Conservation (phyloP, 2,329 filamentous ascomycete genomes). For the Penicillium oxalicum region DNA sequence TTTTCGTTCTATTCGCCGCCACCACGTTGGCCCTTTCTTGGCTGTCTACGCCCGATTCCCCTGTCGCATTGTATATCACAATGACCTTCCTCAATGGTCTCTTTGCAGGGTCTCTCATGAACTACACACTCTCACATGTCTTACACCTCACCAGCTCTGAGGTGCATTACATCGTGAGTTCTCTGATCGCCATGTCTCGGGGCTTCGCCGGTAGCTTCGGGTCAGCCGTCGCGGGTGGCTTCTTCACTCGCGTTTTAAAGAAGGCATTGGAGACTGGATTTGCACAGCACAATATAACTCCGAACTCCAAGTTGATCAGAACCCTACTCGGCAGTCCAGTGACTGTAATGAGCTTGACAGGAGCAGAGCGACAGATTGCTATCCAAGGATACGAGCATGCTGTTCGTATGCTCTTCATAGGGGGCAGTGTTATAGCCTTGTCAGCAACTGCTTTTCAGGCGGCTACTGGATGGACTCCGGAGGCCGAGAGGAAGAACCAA, state of each 20-base stretch:
- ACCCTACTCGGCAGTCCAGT: slow-evolving; percentile 55
- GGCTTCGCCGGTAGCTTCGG: slow-evolving; percentile 79
- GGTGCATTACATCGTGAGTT: slow-evolving; percentile 69
- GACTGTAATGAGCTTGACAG: slow-evolving; percentile 46
- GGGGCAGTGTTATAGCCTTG: slow-evolving; percentile 46
- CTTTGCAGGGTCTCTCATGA: slow-evolving; percentile 64
- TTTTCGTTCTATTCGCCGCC: slow-evolving; percentile 57
- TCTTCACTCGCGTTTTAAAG: slow-evolving; percentile 61
- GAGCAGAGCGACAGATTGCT: slow-evolving; percentile 48
- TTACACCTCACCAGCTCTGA: slow-evolving; percentile 63
- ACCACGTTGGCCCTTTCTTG: slow-evolving; percentile 54
- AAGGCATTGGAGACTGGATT: slow-evolving; percentile 55
- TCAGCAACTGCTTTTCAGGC: slow-evolving; percentile 51
- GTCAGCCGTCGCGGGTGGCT: slow-evolving; percentile 69
- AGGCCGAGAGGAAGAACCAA: slow-evolving; percentile 1
- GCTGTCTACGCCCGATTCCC: slow-evolving; percentile 49
- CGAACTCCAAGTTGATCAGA: slow-evolving; percentile 45
- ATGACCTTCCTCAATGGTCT: slow-evolving; percentile 66
- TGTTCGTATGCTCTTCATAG: slow-evolving; percentile 49
- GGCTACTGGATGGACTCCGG: slow-evolving; percentile 50
- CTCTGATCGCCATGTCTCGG: slow-evolving; percentile 70
- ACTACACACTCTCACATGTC: slow-evolving; percentile 75
- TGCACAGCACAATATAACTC: slow-evolving; percentile 35
- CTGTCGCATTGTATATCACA: slow-evolving; percentile 51
- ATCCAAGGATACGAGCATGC: slow-evolving; percentile 51